Conservation (phyloP, 1,284 basidiomycete species). For the Schizophyllum commune region DNA sequence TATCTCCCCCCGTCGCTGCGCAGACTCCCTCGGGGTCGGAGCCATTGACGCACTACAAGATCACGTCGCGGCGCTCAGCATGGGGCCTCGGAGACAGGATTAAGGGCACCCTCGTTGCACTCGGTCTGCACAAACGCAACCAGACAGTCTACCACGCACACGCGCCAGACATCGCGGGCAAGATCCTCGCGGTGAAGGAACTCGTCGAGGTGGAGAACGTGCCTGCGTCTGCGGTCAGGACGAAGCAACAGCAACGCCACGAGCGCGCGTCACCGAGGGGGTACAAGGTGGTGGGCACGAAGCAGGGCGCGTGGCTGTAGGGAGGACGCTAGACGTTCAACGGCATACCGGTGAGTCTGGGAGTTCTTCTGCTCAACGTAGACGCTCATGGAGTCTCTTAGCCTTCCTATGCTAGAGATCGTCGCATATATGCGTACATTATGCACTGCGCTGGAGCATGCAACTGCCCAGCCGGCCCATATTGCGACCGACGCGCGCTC, state of each 20-base stretch:
- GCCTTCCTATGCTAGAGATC: background rate
- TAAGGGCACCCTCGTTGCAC: conserved; percentile 65
- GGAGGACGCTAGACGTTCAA: background rate
- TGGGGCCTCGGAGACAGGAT: conserved; percentile 70
- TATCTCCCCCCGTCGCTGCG: background rate
- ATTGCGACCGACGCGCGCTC: background rate
- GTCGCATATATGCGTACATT: background rate
- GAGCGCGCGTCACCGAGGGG: conserved; percentile 60
- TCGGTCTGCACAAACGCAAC: conserved; percentile 73
- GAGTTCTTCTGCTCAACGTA: background rate
- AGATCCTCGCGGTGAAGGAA: conserved; percentile 80
- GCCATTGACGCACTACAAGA: conserved; percentile 64
- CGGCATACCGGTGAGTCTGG: background rate
- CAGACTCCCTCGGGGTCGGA: background rate
- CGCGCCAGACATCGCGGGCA: conserved; percentile 68
- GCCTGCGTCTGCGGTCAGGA: conserved; percentile 50
- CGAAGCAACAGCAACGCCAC: conserved; percentile 54
- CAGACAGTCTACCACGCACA: conserved; percentile 79
- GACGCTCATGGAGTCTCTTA: background rate
- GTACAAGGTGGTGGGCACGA: conserved; percentile 43
- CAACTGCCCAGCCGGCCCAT: background rate
- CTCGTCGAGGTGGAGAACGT: conserved; percentile 84
- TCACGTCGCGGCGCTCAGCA: conserved; percentile 76
- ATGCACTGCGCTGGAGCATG: background rate
- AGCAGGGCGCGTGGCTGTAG: background rate